Base-by-base conservation (phyloP, 1,284 basidiomycete species). In the Puccinia coronata region DNA sequence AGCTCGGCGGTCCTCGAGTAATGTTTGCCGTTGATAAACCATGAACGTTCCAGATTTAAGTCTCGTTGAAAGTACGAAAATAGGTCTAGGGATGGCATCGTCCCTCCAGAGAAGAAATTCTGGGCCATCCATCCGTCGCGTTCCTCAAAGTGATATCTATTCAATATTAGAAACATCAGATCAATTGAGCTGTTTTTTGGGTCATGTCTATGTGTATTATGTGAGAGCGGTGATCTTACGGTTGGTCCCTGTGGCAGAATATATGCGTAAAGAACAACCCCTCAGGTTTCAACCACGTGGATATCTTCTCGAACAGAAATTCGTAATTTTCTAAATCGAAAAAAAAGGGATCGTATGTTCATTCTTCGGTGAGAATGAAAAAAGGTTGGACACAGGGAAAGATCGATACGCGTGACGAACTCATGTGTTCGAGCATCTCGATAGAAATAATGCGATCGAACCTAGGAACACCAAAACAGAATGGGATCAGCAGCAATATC, bases 401-500 rank as follows among this genome's bases (percentile, higher is more conserved):
- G 23, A 34, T 14, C 18, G 16, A 25, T 49, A 25, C 12, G 14
- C 5, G 36, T 55, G 28, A 39, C 63, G 61, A 23, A 80, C 83
- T 92, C 91, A 92, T 92, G 85, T 93, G 92, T 84, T 93, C 92
- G 83, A 93, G 92, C 92, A 93, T 93, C 89, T 93, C 92, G 82
- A 93, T 92, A 23, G 91, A 91, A 12, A 93, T 84, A 80, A 93
- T 91, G 78, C 92, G 89, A 84, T 92, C 91, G 85, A 93, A 93
- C 79, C 91, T 92, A 82, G 11, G 51, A 55, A 53, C 16, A 59
- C 65, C 80, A 34, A 53, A 43, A 69, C 34, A 4, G 47, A 55
- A 61, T n/a, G 18, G 41, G 36, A 31, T 23, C 16, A 41, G 12
- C 1, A 5, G 28, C 4, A 49, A 49, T 25, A 20, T 67, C 20